A percentile compares a stretch with the other conserved stretches of the same genome.
Conservation (phyloP, 768 basidiomycete genomes). For the Imleria badia region DNA sequence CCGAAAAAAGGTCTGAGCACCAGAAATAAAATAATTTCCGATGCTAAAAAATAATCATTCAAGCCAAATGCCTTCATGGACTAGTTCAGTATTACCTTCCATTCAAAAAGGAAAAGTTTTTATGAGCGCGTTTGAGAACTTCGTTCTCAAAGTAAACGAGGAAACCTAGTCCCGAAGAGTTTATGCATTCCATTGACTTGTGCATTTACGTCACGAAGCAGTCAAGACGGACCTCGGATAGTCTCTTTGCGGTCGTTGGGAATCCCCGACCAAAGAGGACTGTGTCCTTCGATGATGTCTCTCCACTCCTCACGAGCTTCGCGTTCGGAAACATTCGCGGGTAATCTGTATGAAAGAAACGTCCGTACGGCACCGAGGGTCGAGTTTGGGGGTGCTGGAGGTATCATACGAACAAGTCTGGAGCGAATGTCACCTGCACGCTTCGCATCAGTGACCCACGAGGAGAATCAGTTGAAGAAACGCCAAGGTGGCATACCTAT, state of each 20-base stretch:
- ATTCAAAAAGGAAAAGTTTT: constrained; percentile 91
- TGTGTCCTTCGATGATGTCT: constrained; percentile 86
- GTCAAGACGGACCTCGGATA: constrained; percentile 63
- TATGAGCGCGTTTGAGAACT: constrained; percentile 84
- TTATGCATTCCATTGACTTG: neutral
- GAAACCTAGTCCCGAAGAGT: constrained; percentile 58
- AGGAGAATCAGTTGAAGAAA: constrained; percentile 14
- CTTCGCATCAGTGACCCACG: constrained; percentile 7
- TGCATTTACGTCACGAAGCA: neutral
- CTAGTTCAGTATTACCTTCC: constrained; percentile 55
- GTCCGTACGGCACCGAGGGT: constrained; percentile 71
- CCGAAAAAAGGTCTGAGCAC: constrained; percentile 86
- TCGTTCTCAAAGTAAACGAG: constrained; percentile 91
- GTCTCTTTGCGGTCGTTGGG: constrained; percentile 89
- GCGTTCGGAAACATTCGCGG: constrained; percentile 61
- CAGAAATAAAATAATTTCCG: constrained; percentile 90
- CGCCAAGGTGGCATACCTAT: constrained; percentile 50
- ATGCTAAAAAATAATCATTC: constrained; percentile 45
- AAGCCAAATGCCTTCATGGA: neutral
- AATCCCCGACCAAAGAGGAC: constrained; percentile 78
- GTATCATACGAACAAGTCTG: constrained; percentile 85
- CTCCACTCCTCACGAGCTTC: constrained; percentile 90
- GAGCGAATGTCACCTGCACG: constrained; percentile 81
- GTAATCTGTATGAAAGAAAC: constrained; percentile 79
- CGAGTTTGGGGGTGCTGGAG: constrained; percentile 54